phyloP scores from a whole-genome alignment of 2,329 filamentous ascomycete genomes.

The Fusarium pseudonygamai region DNA sequence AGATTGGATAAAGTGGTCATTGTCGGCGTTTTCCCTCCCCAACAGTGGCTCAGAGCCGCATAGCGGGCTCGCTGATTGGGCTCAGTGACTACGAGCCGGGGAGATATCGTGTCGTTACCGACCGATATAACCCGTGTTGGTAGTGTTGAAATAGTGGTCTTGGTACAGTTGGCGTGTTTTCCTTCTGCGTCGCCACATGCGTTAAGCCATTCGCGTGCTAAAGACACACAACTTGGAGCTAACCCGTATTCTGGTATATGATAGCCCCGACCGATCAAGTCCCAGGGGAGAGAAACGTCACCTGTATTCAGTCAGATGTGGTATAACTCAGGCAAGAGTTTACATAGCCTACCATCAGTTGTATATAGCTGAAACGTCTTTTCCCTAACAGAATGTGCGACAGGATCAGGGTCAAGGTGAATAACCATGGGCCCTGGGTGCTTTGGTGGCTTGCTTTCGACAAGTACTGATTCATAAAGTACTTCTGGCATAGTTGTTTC shows the following conservation, averaged over 20 bases:
- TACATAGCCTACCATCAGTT: neutral
- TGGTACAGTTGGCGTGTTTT: neutral
- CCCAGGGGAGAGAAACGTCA: neutral
- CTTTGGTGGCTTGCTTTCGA: neutral
- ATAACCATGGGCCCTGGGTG: neutral
- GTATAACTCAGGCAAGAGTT: fast-evolving
- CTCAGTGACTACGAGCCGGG: neutral
- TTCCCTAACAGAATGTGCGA: neutral
- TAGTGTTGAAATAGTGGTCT: neutral
- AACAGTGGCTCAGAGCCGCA: constrained; percentile 8
- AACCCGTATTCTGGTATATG: neutral
- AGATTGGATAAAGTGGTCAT: neutral
- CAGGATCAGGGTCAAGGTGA: neutral
- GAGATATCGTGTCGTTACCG: neutral
- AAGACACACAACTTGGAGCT: neutral
- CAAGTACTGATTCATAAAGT: neutral
- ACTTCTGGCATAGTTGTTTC: neutral
- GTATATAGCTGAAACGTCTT: neutral
- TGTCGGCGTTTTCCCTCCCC: constrained; percentile 5
- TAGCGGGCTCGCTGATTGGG: neutral
- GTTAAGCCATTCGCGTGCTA: neutral
- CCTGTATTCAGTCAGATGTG: neutral
- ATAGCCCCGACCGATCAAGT: neutral
- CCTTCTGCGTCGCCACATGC: neutral
- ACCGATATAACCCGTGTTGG: neutral